A percentile compares a stretch with the other conserved stretches of the same genome.
phyloP scores from a whole-genome alignment of 1,284 basidiomycete species.

The Xerocomus subilludens region DNA sequence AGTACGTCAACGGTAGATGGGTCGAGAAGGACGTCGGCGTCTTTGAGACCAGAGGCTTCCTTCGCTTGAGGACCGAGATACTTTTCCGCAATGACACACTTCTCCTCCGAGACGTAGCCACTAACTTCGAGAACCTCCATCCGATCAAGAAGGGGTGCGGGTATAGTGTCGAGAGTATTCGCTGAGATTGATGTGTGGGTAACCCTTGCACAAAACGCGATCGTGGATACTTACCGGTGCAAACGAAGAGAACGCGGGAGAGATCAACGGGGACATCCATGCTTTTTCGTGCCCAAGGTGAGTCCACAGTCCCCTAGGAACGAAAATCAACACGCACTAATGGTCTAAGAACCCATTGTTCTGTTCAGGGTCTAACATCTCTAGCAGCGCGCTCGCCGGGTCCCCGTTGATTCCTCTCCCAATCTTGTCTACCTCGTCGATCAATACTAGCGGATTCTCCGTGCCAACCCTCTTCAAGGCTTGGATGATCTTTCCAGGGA shows the following conservation, averaged over 20 bases:
- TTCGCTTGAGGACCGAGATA: slow-evolving; percentile 97
- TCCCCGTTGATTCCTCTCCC: slow-evolving; percentile 97
- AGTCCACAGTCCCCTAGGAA: slow-evolving; percentile 14
- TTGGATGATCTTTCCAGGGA: slow-evolving; percentile 98
- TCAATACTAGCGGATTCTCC: slow-evolving; percentile 96
- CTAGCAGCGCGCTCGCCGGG: slow-evolving; percentile 91
- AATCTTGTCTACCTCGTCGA: slow-evolving; percentile 99
- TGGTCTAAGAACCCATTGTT: slow-evolving; percentile 97
- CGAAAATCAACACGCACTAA: slow-evolving; percentile 68
- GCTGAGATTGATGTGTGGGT: slow-evolving; percentile 55
- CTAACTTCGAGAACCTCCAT: slow-evolving; percentile 98
- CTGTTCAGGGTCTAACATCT: slow-evolving; percentile 99
- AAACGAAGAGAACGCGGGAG: slow-evolving; percentile 96
- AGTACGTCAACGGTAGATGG: slow-evolving; percentile 86
- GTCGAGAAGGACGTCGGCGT: slow-evolving; percentile 83
- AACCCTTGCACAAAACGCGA: neutral
- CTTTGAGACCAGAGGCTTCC: slow-evolving; percentile 88
- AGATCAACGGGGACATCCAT: slow-evolving; percentile 98
- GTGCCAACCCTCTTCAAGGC: slow-evolving; percentile 97
- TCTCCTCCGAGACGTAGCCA: slow-evolving; percentile 98
- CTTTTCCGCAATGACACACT: slow-evolving; percentile 89
- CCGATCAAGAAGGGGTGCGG: slow-evolving; percentile 94
- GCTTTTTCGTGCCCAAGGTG: slow-evolving; percentile 60
- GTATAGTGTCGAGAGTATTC: slow-evolving; percentile 95
- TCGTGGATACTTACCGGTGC: slow-evolving; percentile 70